Base-by-base conservation (phyloP, 441 rosid species). In the Euphorbia celastroides region DNA sequence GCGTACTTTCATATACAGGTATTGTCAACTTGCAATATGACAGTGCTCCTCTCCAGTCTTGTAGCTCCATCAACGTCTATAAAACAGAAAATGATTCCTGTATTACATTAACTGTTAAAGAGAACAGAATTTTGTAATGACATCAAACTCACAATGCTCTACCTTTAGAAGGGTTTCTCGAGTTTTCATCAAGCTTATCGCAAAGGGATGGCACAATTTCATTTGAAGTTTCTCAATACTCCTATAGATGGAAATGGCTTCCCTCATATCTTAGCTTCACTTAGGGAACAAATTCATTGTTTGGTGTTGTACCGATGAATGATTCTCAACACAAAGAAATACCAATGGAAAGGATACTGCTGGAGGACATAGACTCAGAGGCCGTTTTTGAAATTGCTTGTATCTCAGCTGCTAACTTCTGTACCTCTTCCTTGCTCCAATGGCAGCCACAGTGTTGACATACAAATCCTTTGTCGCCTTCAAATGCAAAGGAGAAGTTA, bases 81-180 rank as follows among this genome's bases (percentile, higher is more conserved):
- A 74, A 50, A 66, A 36, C 31, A 19, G 11, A 46, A 80, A 60
- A 63, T 56, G 26, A 66, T 69, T 20, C 26, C 26, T 36, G 48
- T 54, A n/a, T 32, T 17, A 25, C 31, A 36, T 7, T 6, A 36
- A 36, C 12, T 36, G 42, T 36, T n/a, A n/a, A n/a, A n/a, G n/a
- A n/a, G n/a, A n/a, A n/a, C n/a, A n/a, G n/a, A n/a, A n/a, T n/a
- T n/a, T n/a, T n/a, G n/a, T n/a, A n/a, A n/a, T n/a, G n/a, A n/a
- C n/a, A n/a, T n/a, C n/a, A n/a, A n/a, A n/a, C n/a, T n/a, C n/a
- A n/a, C n/a, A n/a, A n/a, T n/a, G n/a, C n/a, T n/a, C 57, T 77
- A 94, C 99, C 98, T 92, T 86, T 60, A 89, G 77, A 78, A 92
- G 84, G 62, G 86, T 86, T 68, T 94, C 99, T 62, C 83, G 85